phyloP scores from a whole-genome alignment of 257 asterid genomes.

The Nyctanthes arbortristis region DNA sequence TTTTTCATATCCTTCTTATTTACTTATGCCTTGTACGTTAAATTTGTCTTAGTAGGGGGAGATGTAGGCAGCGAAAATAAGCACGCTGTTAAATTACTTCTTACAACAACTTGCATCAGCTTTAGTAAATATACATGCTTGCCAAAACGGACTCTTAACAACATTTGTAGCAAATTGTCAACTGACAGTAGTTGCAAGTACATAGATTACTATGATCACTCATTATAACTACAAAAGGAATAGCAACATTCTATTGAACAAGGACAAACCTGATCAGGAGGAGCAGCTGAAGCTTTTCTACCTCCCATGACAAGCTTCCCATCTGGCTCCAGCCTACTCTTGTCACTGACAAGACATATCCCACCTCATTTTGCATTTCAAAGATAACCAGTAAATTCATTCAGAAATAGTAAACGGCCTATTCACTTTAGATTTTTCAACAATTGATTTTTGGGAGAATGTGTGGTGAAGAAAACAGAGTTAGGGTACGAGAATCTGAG shows the following conservation, averaged over 20 bases:
- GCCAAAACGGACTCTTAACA: conserved; percentile 1
- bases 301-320: conserved; percentile 96
- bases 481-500: no score
- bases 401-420: not conserved
- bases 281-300: conserved; percentile 62
- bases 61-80: not conserved
- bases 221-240: not conserved
- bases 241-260: conserved; percentile 1
- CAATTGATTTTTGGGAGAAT: no score
- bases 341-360: conserved; percentile 61
- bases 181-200: not conserved
- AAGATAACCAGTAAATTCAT: conserved; percentile 22
- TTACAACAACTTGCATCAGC: not conserved
- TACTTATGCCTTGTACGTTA: not conserved
- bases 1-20: not conserved
- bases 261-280: conserved; percentile 68
- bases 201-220: no score
- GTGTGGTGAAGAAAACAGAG: no score
- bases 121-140: not conserved
- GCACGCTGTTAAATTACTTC: not conserved
- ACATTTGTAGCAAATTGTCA: not conserved
- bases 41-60: not conserved
- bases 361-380: conserved; percentile 32
- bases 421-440: no score
- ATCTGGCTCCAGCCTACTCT: conserved; percentile 91